Conservation (phyloP, 2,329 filamentous ascomycete genomes). For the Graphilbum fragrans region DNA sequence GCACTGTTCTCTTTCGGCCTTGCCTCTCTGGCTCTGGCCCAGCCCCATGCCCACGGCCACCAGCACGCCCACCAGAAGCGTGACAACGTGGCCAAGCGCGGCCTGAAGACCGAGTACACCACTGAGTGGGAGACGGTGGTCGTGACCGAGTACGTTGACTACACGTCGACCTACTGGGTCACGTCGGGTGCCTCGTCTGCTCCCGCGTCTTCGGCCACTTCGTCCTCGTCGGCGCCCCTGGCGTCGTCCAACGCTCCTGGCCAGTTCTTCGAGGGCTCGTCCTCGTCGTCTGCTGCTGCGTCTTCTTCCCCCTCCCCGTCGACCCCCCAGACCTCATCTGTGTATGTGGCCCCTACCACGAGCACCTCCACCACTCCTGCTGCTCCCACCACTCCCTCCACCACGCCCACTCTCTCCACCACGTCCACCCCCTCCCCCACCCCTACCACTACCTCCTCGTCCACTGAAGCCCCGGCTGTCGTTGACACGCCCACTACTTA, state of each 20-base stretch:
- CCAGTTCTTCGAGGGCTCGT: conserved; percentile 21
- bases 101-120: conserved; percentile 29
- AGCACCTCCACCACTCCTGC: not conserved
- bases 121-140: conserved; percentile 39
- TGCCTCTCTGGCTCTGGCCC: conserved; percentile 33
- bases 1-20: conserved; percentile 23
- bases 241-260: conserved; percentile 13
- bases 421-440: conserved; percentile 1
- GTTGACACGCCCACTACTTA: conserved; percentile 1
- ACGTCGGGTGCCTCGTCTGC: conserved; percentile 17
- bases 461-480: conserved; percentile 3
- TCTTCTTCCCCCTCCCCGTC: conserved; percentile 1
- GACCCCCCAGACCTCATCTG: not conserved
- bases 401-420: conserved; percentile 6
- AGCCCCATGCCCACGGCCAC: conserved; percentile 30
- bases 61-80: conserved; percentile 25
- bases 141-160: conserved; percentile 36
- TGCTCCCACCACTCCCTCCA: conserved; percentile 4
- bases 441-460: conserved; percentile 4
- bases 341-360: not conserved
- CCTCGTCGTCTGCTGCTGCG: conserved; percentile 5
- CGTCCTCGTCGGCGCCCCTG: conserved; percentile 6
- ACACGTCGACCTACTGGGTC: conserved; percentile 33
- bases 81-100: conserved; percentile 10
- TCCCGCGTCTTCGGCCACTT: conserved; percentile 11